Evolutionary conservation across 139 green algal genomes (phyloP), one percentile per base, ranked within the genome.

Genomic region (Pleodorina starrii): DNA sequence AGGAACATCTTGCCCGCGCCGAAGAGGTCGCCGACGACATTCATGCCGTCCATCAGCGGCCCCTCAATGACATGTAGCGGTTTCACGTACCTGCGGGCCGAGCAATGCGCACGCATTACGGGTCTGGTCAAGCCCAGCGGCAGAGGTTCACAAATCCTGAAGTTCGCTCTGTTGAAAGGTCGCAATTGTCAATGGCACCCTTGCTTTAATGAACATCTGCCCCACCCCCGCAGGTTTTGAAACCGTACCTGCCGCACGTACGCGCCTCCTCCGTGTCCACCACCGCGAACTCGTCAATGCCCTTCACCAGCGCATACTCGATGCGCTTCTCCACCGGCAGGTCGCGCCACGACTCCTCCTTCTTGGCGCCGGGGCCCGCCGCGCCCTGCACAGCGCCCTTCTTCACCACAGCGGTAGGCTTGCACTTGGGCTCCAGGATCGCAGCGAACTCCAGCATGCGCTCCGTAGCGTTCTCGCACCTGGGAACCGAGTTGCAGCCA

Each of bases 31-130:
- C 98, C 98, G 25, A 99, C 98, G 0, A 99, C 95, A 76, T 99
- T 99, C 98, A 99, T 99, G 91, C 98, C 98, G 75, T 98, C 97
- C 98, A 99, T 99, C 16, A 99, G 94, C 1, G 98, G 98, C 0
- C 96, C 97, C 95, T 99, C 98, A 84, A 99, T 99, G 74, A 99
- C 98, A 25, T 97, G 87, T 40, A 99, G 93, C 19, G 97, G 97
- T 75, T 93, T 92, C 0, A 89, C 85, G 86, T 98, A 99, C 46
- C 87, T 75, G 54, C 44, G n/a, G 0, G n/a, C n/a, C n/a, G n/a
- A n/a, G n/a, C n/a, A n/a, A n/a, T n/a, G n/a, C n/a, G n/a, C n/a
- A n/a, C n/a, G n/a, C n/a, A n/a, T n/a, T n/a, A n/a, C n/a, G n/a
- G n/a, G n/a, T n/a, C n/a, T n/a, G n/a, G n/a, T n/a, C n/a, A n/a